Evolutionary conservation across 257 asterid genomes (phyloP), one percentile per base, ranked within the genome.

Genomic region (Orobanche coerulescens): DNA sequence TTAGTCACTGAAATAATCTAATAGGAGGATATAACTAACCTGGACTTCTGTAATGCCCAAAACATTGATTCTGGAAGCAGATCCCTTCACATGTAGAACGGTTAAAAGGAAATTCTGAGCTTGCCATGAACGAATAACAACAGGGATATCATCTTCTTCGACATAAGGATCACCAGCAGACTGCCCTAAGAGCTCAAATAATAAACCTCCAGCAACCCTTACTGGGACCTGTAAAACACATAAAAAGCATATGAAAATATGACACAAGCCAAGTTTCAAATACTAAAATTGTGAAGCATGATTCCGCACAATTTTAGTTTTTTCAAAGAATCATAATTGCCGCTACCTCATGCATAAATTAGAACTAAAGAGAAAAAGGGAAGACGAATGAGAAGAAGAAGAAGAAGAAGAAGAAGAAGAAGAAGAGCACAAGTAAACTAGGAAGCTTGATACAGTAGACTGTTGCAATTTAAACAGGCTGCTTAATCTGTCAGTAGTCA

Each of bases 61-160:
- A 69, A 85, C 93, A 56, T 85, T 91, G 64, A 91, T 79, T 52
- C 70, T 82, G 51, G 84, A 71, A 46, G 98, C 82, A 72, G 83
- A 72, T 66, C 96, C 98, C 69, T 88, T 91, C 28, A 83, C 73
- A 53, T 91, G 96, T 43, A 88, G 74, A 74, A 78, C 88, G 42
- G 94, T 82, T 37, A 88, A 46, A 49, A 92, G 89, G 64, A 79
- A 92, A 65, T 92, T 84, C 62, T 82, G 98, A 52, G 95, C 81
- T 79, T 91, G 98, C 92, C 94, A 92, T 61, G 98, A 92, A 59
- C 98, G 96, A 71, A 86, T 65, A 16, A 92, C 98, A 66, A 92
- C 77, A 14, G 98, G 98, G 55, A 81, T 81, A 76, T 92, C 96
- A 79, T 91, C 98, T 77, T 92, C 96, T 2, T 82, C 83, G 64